These are phyloP conservation scores for Lactifluus echinatus DNA, from an alignment of 768 basidiomycete genomes.

Conservation along the genomic window DNA sequence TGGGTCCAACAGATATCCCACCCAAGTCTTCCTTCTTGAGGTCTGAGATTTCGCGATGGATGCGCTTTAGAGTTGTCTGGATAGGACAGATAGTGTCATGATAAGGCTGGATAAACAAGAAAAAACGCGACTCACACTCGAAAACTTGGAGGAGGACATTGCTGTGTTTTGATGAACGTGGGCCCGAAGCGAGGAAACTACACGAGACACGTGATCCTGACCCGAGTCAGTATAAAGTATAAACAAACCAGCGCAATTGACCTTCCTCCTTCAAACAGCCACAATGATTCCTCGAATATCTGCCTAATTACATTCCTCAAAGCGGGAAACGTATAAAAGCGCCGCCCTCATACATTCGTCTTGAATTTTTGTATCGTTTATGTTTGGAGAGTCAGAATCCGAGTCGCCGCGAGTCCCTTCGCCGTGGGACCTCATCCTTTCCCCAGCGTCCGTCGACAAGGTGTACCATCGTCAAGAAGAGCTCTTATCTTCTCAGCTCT, in stretches of 20 bases:
- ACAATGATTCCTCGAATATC: conserved; percentile 56
- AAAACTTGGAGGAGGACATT: conserved; percentile 11
- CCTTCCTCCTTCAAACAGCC: neutral
- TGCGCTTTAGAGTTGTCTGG: conserved; percentile 69
- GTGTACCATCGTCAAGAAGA: conserved; percentile 24
- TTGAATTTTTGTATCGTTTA: conserved; percentile 26
- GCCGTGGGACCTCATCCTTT: conserved; percentile 74
- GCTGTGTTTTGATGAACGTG: too few relatives aligned
- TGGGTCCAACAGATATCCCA: conserved; percentile 56
- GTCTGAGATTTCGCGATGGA: conserved; percentile 74
- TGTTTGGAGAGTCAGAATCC: conserved; percentile 80
- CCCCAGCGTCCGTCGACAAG: conserved; percentile 32
- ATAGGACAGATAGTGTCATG: neutral
- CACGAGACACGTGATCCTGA: conserved; percentile 8
- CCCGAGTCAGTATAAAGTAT: too few relatives aligned
- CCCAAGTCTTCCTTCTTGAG: conserved; percentile 79
- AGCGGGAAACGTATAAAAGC: neutral
- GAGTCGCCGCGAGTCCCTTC: conserved; percentile 73
- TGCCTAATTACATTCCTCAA: conserved; percentile 18
- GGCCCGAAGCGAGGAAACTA: too few relatives aligned
- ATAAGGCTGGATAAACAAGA: neutral
- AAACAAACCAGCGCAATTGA: too few relatives aligned
- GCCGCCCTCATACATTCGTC: neutral
- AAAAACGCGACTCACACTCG: conserved; percentile 9
- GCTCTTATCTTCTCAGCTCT: conserved; percentile 48